A percentile compares a stretch with the other conserved stretches of the same genome.
Evolutionary conservation across 2,329 filamentous ascomycete species (phyloP).

Genomic region (Zymoseptoria passerinii): DNA sequence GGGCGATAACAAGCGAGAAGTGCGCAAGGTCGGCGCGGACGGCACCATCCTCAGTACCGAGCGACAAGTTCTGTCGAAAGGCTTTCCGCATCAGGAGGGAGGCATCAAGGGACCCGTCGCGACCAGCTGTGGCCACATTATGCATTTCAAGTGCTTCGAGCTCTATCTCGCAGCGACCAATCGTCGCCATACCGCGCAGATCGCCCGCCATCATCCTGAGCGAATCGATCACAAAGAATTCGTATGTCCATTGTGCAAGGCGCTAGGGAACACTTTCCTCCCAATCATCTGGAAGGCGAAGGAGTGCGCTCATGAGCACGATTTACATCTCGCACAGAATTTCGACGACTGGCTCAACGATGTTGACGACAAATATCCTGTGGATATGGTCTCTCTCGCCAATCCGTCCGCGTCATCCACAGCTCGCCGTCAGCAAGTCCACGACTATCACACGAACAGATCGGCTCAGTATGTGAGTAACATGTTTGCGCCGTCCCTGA

Average conservation of each 20-base stretch:
- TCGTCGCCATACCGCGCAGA: conserved; percentile 80
- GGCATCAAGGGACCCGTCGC: conserved; percentile 67
- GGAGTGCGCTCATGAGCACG: conserved; percentile 67
- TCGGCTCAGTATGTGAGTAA: conserved; percentile 21
- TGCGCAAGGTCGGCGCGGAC: conserved; percentile 65
- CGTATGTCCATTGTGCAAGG: conserved; percentile 93
- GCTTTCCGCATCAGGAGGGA: conserved; percentile 60
- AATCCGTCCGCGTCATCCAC: conserved; percentile 22
- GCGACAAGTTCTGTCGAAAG: conserved; percentile 77
- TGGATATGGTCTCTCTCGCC: conserved; percentile 41
- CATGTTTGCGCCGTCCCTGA: conserved; percentile 25
- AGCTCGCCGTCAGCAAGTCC: conserved; percentile 25
- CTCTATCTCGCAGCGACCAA: conserved; percentile 78
- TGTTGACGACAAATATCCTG: conserved; percentile 45
- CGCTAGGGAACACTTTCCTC: conserved; percentile 86
- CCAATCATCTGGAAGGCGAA: conserved; percentile 94
- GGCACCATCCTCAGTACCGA: conserved; percentile 66
- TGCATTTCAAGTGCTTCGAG: conserved; percentile 96
- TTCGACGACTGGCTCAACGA: conserved; percentile 61
- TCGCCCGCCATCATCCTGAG: conserved; percentile 89
- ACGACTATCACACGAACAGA: conserved; percentile 19
- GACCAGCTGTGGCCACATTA: conserved; percentile 91
- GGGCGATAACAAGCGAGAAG: conserved; percentile 69
- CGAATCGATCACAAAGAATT: conserved; percentile 73
- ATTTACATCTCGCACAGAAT: conserved; percentile 42